Evolutionary conservation across 805 yeast species (phyloP).

Genomic region (Yarrowia porcina): DNA sequence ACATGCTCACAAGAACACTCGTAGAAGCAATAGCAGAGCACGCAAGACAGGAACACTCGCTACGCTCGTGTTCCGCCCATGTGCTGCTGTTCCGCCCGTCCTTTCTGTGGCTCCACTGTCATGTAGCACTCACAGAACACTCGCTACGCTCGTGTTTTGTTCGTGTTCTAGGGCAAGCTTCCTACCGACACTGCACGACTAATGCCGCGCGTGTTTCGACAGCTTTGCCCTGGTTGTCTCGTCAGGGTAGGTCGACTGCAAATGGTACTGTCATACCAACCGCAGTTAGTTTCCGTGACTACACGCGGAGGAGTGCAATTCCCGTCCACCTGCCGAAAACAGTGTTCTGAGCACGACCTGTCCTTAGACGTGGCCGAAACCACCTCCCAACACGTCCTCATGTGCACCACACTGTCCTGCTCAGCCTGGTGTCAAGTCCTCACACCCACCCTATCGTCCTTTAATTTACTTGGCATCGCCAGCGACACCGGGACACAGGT

Average conservation of each 20-base stretch:
- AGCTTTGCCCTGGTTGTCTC: background rate
- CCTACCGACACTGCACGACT: background rate
- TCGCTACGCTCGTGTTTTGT: background rate
- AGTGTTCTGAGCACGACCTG: background rate
- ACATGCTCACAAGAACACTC: too few species aligned
- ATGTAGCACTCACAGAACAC: too few species aligned
- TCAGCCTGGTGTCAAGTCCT: background rate
- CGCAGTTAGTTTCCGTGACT: background rate
- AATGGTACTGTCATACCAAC: background rate
- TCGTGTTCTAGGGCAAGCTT: background rate
- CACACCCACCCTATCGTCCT: background rate
- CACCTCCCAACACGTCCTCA: background rate
- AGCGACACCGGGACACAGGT: too few species aligned
- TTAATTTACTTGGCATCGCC: too few species aligned
- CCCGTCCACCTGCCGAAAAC: background rate
- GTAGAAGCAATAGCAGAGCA: too few species aligned
- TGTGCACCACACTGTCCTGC: background rate
- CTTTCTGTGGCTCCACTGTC: too few species aligned
- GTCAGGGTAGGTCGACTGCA: constrained; percentile 5
- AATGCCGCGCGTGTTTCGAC: background rate
- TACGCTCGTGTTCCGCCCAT: too few species aligned
- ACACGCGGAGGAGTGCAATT: background rate
- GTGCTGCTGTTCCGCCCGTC: too few species aligned
- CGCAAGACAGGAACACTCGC: too few species aligned
- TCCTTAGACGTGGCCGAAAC: background rate